Percentiles rank a stretch among this genome's conserved stretches.
Evolutionary conservation across 306 rosid genomes (phyloP).

Genomic region (Corylus avellana): DNA sequence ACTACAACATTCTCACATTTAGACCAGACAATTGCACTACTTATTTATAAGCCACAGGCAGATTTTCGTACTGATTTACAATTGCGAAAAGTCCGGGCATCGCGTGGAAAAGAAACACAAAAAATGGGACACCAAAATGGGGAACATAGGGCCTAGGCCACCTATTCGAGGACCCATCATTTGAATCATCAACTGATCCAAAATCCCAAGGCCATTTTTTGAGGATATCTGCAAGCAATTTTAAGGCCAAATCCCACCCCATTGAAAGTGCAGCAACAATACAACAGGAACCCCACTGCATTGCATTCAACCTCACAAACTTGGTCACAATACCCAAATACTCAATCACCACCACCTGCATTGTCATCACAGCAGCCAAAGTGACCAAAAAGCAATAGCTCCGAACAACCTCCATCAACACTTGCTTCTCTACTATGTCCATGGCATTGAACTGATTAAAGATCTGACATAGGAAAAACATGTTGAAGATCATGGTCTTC

Average conservation of each 20-base stretch:
- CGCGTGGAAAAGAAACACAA: constrained; percentile 31
- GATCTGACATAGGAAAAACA: constrained; percentile 56
- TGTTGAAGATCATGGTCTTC: constrained; percentile 59
- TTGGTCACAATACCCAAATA: constrained; percentile 28
- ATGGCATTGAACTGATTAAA: constrained; percentile 48
- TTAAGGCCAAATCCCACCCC: constrained; percentile 24
- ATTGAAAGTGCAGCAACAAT: constrained; percentile 48
- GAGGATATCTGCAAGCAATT: background rate
- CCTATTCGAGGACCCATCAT: background rate
- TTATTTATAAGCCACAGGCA: background rate
- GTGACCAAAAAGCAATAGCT: constrained; percentile 39
- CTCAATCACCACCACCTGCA: constrained; percentile 53
- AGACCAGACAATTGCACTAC: background rate
- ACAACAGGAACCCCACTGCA: constrained; percentile 49
- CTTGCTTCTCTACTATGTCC: constrained; percentile 34
- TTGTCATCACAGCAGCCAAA: constrained; percentile 30
- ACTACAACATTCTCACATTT: background rate
- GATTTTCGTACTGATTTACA: constrained; percentile 8
- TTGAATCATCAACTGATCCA: background rate
- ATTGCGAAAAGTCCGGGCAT: constrained; percentile 6
- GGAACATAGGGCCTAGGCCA: constrained; percentile 3
- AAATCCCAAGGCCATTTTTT: background rate
- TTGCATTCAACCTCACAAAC: constrained; percentile 40
- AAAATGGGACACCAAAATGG: constrained; percentile 17
- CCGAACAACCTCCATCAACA: constrained; percentile 25